A percentile compares a stretch with the other conserved stretches of the same genome.
Conservation (phyloP, 1,284 basidiomycete genomes). For the Cerrena zonata region DNA sequence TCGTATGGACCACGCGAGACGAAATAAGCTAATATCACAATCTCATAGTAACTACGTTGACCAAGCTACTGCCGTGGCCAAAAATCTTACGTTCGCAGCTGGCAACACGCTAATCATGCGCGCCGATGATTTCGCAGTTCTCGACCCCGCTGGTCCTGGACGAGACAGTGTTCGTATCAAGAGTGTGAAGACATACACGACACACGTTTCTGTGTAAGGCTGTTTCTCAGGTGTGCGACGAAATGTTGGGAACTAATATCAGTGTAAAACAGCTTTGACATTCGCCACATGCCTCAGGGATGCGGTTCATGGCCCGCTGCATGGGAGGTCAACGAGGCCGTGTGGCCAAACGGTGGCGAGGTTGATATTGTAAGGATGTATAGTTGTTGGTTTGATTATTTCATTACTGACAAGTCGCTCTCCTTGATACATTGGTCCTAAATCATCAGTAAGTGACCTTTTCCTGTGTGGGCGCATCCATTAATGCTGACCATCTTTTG, state of each 20-base stretch:
- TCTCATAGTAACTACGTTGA: slow-evolving; percentile 33
- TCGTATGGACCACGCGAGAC: no score
- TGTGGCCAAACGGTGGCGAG: slow-evolving; percentile 32
- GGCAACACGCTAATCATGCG: slow-evolving; percentile 37
- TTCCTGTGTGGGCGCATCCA: no score
- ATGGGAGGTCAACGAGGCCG: slow-evolving; percentile 39
- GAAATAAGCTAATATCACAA: neutral
- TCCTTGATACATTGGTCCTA: no score
- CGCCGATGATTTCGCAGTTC: slow-evolving; percentile 43
- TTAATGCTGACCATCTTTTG: neutral
- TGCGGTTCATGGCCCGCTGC: slow-evolving; percentile 60
- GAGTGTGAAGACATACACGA: slow-evolving; percentile 47
- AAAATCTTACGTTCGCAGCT: slow-evolving; percentile 29
- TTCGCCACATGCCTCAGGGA: slow-evolving; percentile 56
- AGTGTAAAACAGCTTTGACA: slow-evolving; percentile 43
- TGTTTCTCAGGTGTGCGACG: no score
- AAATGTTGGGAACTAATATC: no score
- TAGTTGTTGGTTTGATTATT: no score
- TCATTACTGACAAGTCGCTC: no score
- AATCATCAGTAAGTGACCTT: slow-evolving; percentile 9
- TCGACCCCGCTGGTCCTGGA: slow-evolving; percentile 44
- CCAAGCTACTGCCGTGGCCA: slow-evolving; percentile 27
- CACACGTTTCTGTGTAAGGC: slow-evolving; percentile 53
- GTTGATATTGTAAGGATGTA: slow-evolving; percentile 26
- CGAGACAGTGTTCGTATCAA: slow-evolving; percentile 55